These are phyloP conservation scores for Atkinsonella texensis DNA, from an alignment of 2,329 filamentous ascomycete species.

Conservation along the genomic window DNA sequence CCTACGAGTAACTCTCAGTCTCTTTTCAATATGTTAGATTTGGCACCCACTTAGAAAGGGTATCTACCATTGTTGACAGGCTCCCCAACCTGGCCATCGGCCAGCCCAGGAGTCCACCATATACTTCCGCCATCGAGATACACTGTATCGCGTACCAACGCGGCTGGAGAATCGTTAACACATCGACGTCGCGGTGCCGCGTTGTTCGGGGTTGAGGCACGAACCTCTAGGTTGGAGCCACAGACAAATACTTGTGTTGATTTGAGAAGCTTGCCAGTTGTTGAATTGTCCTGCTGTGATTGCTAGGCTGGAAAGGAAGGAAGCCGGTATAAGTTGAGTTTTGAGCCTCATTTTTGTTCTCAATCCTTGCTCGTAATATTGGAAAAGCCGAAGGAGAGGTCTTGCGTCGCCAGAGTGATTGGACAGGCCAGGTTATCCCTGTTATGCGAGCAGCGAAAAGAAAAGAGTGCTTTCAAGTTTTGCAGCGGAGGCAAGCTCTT, in stretches of 20 bases:
- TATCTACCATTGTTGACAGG: slow-evolving; percentile 27
- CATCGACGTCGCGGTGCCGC: neutral
- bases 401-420: neutral
- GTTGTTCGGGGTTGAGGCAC: neutral
- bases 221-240: slow-evolving; percentile 39
- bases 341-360: slow-evolving; percentile 10
- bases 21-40: neutral
- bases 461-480: neutral
- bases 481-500: neutral
- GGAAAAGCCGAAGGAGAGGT: neutral
- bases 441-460: neutral
- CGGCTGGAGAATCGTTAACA: slow-evolving; percentile 26
- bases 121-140: slow-evolving; percentile 54
- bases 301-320: slow-evolving; percentile 9
- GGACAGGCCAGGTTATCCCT: neutral
- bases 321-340: slow-evolving; percentile 7
- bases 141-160: slow-evolving; percentile 46
- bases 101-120: slow-evolving; percentile 38
- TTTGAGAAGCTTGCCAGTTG: slow-evolving; percentile 37
- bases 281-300: slow-evolving; percentile 26
- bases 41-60: slow-evolving; percentile 10
- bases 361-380: neutral
- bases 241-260: slow-evolving; percentile 46
- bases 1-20: slow-evolving; percentile 23
- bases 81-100: slow-evolving; percentile 26